Evolutionary conservation across 2,329 filamentous ascomycete species (phyloP).

Genomic region (Endoconidiophora polonica): DNA sequence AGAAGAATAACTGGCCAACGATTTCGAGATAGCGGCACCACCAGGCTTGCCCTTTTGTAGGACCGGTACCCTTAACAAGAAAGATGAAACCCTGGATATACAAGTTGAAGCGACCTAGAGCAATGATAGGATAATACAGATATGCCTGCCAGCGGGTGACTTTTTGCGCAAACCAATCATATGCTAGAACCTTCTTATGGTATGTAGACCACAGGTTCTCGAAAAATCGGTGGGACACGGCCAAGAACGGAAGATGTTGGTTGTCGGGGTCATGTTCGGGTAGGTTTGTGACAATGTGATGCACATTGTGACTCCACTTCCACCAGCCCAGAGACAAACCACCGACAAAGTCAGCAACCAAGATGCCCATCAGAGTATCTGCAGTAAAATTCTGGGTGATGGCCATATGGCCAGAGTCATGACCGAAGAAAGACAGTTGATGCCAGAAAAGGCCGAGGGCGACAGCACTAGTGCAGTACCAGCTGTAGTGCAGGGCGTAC

Average conservation of each 20-base stretch:
- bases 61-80: conserved; percentile 52
- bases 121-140: conserved; percentile 67
- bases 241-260: conserved; percentile 77
- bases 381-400: conserved; percentile 80
- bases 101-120: conserved; percentile 73
- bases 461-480: conserved; percentile 53
- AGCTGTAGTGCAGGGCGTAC: conserved; percentile 41
- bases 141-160: conserved; percentile 61
- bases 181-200: conserved; percentile 66
- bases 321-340: conserved; percentile 91
- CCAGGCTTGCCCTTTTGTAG: conserved; percentile 58
- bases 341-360: conserved; percentile 78
- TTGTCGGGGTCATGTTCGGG: conserved; percentile 95
- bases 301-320: conserved; percentile 92
- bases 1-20: conserved; percentile 61
- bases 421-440: conserved; percentile 81
- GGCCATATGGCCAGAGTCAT: conserved; percentile 93
- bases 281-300: conserved; percentile 90
- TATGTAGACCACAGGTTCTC: conserved; percentile 59
- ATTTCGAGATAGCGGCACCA: conserved; percentile 77
- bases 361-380: conserved; percentile 74
- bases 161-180: conserved; percentile 56
- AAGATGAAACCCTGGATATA: conserved; percentile 70
- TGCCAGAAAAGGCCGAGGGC: conserved; percentile 82
- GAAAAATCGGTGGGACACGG: conserved; percentile 68